A percentile compares a stretch with the other conserved stretches of the same genome.
These are phyloP conservation scores for Angomonas ambiguus DNA, from an alignment of 208 protist genomes.

Conservation along the genomic window DNA sequence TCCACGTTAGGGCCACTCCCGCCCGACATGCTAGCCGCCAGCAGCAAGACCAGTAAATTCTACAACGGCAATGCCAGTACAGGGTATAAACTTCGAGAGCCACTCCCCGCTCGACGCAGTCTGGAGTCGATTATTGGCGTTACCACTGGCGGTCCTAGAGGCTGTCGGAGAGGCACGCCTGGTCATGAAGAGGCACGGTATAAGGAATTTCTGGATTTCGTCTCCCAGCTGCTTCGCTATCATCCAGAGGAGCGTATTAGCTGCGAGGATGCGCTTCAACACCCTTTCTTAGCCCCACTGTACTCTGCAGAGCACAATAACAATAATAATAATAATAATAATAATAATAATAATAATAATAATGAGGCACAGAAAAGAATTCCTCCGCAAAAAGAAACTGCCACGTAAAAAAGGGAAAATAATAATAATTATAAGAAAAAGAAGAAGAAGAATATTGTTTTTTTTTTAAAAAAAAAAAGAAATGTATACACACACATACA, in stretches of 20 bases:
- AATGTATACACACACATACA: not conserved
- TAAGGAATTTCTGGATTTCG: conserved; percentile 60
- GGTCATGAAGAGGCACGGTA: conserved; percentile 49
- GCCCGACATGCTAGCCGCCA: conserved; percentile 49
- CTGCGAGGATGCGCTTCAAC: conserved; percentile 66
- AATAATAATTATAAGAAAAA: not conserved
- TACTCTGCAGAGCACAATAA: conserved; percentile 27
- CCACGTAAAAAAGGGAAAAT: conserved; percentile 12
- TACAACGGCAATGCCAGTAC: conserved; percentile 28
- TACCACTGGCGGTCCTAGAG: conserved; percentile 41
- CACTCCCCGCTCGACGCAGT: conserved; percentile 22
- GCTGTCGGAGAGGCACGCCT: conserved; percentile 22
- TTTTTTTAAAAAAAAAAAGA: not conserved
- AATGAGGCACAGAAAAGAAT: not conserved
- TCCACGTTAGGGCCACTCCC: conserved; percentile 73
- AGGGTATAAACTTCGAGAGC: conserved; percentile 38
- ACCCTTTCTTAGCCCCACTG: conserved; percentile 62
- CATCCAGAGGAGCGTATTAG: conserved; percentile 59
- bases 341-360: conserved; percentile 20
- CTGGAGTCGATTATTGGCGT: conserved; percentile 51
- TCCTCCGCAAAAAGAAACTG: not conserved
- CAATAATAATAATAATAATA: conserved; percentile 6
- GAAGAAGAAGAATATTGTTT: not conserved
- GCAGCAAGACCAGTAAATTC: conserved; percentile 50
- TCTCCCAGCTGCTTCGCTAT: conserved; percentile 48